A percentile compares a stretch with the other conserved stretches of the same genome.
Evolutionary conservation across 2,329 filamentous ascomycete species (phyloP).

Genomic region (Colletotrichum liaoningense): DNA sequence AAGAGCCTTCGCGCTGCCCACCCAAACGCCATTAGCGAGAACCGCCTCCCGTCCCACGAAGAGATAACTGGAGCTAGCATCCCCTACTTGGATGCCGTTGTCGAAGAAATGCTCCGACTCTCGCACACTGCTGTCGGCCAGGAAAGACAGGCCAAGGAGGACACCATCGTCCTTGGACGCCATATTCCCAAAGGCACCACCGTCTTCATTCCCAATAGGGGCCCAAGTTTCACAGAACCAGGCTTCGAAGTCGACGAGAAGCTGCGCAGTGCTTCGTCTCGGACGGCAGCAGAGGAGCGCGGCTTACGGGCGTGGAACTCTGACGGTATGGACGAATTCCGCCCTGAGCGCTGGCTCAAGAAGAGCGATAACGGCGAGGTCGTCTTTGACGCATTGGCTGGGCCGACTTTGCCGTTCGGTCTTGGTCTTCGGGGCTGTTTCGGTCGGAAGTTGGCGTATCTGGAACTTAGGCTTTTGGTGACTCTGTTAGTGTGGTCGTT

Average conservation of each 20-base stretch:
- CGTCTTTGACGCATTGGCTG: neutral
- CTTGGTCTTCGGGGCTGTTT: constrained; percentile 14
- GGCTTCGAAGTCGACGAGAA: neutral
- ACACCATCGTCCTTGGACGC: neutral
- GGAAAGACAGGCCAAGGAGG: neutral
- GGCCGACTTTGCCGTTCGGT: constrained; percentile 6
- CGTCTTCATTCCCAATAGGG: neutral
- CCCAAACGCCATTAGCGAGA: neutral
- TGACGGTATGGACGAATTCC: neutral
- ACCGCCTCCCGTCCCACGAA: constrained; percentile 20
- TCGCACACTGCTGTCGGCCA: neutral
- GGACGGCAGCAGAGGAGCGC: neutral
- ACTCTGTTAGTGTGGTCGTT: constrained; percentile 45
- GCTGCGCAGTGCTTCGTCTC: neutral
- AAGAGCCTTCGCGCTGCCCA: neutral
- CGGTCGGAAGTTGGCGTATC: constrained; percentile 37
- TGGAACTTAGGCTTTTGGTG: constrained; percentile 43
- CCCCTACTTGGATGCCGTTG: constrained; percentile 43
- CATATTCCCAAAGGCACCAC: neutral
- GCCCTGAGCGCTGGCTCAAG: neutral
- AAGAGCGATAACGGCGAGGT: neutral
- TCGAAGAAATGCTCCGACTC: constrained; percentile 44
- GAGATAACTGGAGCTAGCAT: constrained; percentile 39
- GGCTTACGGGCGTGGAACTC: neutral
- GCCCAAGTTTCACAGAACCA: neutral